Evolutionary conservation across 2,329 filamentous ascomycete species (phyloP).

Genomic region (Dichotomopilus funicola): DNA sequence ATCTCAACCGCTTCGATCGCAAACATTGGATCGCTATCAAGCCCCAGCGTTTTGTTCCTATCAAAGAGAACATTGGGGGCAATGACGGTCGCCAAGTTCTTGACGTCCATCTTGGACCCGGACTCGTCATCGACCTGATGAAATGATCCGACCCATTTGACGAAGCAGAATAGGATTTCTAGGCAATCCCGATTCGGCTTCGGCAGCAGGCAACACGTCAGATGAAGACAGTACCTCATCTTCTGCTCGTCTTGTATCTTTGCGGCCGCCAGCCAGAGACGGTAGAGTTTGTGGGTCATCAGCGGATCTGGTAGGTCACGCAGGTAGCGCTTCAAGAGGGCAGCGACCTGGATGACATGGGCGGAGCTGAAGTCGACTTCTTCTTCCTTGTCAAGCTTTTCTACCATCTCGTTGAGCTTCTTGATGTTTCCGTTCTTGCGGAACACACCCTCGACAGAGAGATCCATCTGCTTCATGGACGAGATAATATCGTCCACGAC

Average conservation of each 20-base stretch:
- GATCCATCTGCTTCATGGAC: conserved; percentile 97
- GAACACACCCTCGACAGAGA: conserved; percentile 97
- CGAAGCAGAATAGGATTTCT: conserved; percentile 90
- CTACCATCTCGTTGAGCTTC: conserved; percentile 77
- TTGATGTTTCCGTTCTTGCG: conserved; percentile 99
- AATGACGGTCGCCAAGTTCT: conserved; percentile 95
- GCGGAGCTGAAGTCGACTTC: conserved; percentile 81
- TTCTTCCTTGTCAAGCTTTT: conserved; percentile 78
- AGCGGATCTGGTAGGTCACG: conserved; percentile 90
- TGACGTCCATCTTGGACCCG: conserved; percentile 97
- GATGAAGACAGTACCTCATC: conserved; percentile 76
- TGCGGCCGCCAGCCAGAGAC: conserved; percentile 81
- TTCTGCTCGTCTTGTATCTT: conserved; percentile 78
- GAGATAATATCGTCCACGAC: conserved; percentile 90
- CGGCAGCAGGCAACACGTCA: conserved; percentile 86
- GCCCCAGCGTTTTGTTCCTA: conserved; percentile 54
- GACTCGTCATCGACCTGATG: conserved; percentile 95
- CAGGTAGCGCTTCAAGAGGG: conserved; percentile 89
- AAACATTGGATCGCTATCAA: conserved; percentile 83
- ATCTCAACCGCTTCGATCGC: conserved; percentile 90
- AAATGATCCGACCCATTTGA: conserved; percentile 97
- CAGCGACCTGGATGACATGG: conserved; percentile 88
- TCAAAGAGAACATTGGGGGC: conserved; percentile 89
- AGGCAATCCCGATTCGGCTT: conserved; percentile 90
- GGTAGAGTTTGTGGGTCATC: conserved; percentile 90